Conservation (phyloP, 495 filamentous ascomycete species). For the Trichoderma reesei region DNA sequence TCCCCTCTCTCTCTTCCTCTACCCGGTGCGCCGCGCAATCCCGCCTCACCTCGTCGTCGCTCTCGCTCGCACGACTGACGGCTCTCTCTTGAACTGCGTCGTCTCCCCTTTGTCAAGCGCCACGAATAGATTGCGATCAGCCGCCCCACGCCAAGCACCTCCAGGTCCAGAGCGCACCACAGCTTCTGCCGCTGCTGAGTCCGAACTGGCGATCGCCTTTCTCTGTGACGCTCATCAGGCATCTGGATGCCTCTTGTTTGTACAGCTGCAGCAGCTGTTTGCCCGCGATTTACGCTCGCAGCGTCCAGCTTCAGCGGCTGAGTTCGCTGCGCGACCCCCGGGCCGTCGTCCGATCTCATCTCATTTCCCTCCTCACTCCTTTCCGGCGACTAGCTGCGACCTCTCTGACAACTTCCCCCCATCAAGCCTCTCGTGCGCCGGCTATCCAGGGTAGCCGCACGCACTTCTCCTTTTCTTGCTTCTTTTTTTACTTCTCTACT, state of each 20-base stretch:
- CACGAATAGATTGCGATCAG: background rate
- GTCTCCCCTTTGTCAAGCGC: conserved; percentile 5
- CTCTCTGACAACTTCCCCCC: background rate
- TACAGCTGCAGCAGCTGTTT: background rate
- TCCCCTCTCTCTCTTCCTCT: background rate
- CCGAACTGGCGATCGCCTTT: background rate
- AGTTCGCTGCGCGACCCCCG: background rate
- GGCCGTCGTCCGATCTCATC: background rate
- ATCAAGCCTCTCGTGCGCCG: background rate
- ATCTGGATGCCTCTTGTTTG: background rate
- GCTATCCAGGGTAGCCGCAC: background rate
- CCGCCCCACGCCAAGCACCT: background rate
- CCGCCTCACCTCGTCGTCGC: too few species aligned
- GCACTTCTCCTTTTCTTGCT: background rate
- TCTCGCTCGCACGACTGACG: background rate
- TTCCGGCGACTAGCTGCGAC: background rate
- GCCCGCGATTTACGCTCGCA: background rate
- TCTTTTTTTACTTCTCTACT: background rate
- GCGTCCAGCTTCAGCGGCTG: background rate
- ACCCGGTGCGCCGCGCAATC: background rate
- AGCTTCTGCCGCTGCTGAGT: background rate
- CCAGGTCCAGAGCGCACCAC: background rate
- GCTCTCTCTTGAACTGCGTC: background rate
- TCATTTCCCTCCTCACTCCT: background rate
- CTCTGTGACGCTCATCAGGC: background rate